A percentile compares a stretch with the other conserved stretches of the same genome.
These are phyloP conservation scores for Oxytropis ochrocephala DNA, from an alignment of 306 rosid genomes.

Conservation along the genomic window DNA sequence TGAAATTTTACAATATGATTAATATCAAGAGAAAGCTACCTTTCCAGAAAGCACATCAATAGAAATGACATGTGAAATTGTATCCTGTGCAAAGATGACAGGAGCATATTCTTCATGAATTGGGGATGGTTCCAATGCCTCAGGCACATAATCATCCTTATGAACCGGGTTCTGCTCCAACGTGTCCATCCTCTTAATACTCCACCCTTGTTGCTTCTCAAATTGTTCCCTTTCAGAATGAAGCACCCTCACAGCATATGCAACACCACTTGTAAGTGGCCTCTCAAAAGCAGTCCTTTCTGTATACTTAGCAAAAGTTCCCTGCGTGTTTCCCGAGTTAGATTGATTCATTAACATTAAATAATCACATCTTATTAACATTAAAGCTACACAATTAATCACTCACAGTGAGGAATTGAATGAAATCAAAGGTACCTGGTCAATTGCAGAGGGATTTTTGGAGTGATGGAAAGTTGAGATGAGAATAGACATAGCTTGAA, in stretches of 20 bases:
- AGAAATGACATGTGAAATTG: conserved; percentile 82
- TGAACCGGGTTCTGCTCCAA: conserved; percentile 74
- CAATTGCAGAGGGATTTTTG: conserved; percentile 81
- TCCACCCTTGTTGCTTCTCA: conserved; percentile 98
- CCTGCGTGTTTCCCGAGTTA: conserved; percentile 47
- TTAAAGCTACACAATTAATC: too few species aligned
- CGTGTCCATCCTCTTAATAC: conserved; percentile 84
- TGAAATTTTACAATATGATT: conserved; percentile 4
- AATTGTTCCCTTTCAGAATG: conserved; percentile 90
- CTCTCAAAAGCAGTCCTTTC: conserved; percentile 97
- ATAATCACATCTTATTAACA: not conserved
- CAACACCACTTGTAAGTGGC: conserved; percentile 98
- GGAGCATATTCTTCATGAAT: conserved; percentile 93
- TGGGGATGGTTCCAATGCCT: conserved; percentile 69
- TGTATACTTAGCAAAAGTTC: conserved; percentile 87
- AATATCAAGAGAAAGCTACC: conserved; percentile 35
- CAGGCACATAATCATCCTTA: conserved; percentile 63
- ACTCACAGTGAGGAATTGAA: not conserved
- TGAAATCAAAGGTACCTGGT: conserved; percentile 60
- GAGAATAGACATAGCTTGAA: conserved; percentile 95
- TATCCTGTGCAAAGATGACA: conserved; percentile 95
- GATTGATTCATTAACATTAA: conserved; percentile 8
- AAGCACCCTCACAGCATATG: conserved; percentile 96
- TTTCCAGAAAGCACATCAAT: conserved; percentile 79
- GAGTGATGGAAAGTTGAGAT: conserved; percentile 94